A percentile compares a stretch with the other conserved stretches of the same genome.
Evolutionary conservation across 2,329 filamentous ascomycete species (phyloP).

Genomic region (Epichloe festucae): DNA sequence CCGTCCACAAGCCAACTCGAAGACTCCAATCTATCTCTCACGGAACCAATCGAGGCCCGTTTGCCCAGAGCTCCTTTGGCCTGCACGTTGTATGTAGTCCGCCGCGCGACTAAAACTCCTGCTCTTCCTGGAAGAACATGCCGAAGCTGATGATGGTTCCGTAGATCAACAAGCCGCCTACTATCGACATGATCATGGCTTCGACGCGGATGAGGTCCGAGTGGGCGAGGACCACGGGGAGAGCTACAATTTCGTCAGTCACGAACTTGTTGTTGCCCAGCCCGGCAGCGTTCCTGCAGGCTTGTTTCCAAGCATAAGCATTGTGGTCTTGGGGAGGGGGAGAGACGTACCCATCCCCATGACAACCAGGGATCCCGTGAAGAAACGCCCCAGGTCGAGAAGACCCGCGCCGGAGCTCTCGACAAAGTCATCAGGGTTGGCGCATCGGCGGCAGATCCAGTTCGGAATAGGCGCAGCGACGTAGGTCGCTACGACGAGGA

Average conservation of each 20-base stretch:
- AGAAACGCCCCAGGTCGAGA: constrained; percentile 87
- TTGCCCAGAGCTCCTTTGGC: not conserved
- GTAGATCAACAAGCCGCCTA: constrained; percentile 89
- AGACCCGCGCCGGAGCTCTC: constrained; percentile 69
- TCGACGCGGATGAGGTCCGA: constrained; percentile 67
- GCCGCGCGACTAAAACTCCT: constrained; percentile 59
- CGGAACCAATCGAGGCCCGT: too few relatives aligned
- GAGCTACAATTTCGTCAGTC: constrained; percentile 38
- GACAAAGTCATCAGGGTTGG: constrained; percentile 92
- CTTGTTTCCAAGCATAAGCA: too few relatives aligned
- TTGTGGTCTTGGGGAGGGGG: not conserved
- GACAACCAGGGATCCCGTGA: constrained; percentile 88
- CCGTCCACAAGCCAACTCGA: too few relatives aligned
- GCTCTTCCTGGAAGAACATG: constrained; percentile 96
- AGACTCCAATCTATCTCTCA: too few relatives aligned
- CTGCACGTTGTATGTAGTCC: too few relatives aligned
- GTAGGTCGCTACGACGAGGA: constrained; percentile 93
- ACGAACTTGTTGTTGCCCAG: too few relatives aligned
- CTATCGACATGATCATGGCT: constrained; percentile 90
- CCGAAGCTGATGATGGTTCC: constrained; percentile 96
- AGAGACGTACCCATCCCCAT: constrained; percentile 84
- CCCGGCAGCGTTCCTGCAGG: too few relatives aligned
- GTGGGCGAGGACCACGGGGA: constrained; percentile 81
- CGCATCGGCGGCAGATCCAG: constrained; percentile 82
- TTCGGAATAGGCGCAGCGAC: constrained; percentile 88